Base-by-base conservation (phyloP, 2,329 filamentous ascomycete genomes). In the Neonectria faginata region DNA sequence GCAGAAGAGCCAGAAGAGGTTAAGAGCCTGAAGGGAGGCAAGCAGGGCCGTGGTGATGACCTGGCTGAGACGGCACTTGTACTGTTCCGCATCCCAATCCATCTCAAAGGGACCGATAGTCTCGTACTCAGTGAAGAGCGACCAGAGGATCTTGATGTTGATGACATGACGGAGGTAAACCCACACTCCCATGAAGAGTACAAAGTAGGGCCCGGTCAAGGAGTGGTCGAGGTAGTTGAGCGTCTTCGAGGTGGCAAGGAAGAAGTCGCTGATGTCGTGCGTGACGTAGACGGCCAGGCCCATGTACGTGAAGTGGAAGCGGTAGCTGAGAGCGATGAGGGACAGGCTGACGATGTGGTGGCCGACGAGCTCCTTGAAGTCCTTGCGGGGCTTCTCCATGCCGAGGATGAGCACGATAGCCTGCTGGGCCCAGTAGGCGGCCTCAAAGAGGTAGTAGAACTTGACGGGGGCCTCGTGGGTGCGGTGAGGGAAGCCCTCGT, bases 231-330 rank as follows among this genome's bases (percentile, higher is more conserved):
- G 82, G 81, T 98, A 97, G 82, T 97, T 97, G 72, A 97, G 88
- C 5, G 90, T 88, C 82, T 97, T 97, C 66, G 93, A 97, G 2
- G 92, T 96, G 41, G 95, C 94, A 48, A 97, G 86, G 87, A 97
- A 97, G 82, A 97, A 97, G 79, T 97, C 94, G 65, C 91, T 94
- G 67, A 97, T 92, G 76, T 98, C 94, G 79, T 97, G 93, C 10
- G 94, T 97, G 67, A 96, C 93, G 80, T 97, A 98, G 36, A 98
- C 93, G 20, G 93, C 92, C 60, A 97, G 82, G 27, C 94, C 94
- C 78, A 98, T 97, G 80, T 97, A 95, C 20, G 94, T 97, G 79
- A 97, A 98, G 81, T 98, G 94, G 84, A 97, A 98, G 66, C 93
- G 89, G 82, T 97, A 98, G 82, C 92, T 96, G 75, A 95, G 82